Evolutionary conservation across 106 monocot genomes (phyloP).

Genomic region (Posidonia australis): DNA sequence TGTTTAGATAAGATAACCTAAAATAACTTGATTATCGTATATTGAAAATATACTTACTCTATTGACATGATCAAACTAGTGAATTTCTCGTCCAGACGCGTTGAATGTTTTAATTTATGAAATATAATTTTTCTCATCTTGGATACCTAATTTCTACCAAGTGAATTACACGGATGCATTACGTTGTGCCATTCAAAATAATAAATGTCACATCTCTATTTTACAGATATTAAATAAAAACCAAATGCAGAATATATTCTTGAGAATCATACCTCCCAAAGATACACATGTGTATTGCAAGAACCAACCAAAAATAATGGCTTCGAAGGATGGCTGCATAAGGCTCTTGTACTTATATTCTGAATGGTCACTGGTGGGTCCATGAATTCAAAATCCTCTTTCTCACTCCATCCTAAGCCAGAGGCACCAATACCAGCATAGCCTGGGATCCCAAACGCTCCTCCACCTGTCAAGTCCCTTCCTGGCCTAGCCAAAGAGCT

Average conservation of each 20-base stretch:
- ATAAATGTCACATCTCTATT: too few relatives aligned
- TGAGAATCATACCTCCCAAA: conserved; percentile 71
- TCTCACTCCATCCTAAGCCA: conserved; percentile 73
- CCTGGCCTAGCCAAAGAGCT: conserved; percentile 53
- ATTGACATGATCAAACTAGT: too few relatives aligned
- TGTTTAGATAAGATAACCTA: too few relatives aligned
- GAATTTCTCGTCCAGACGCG: too few relatives aligned
- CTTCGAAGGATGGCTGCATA: conserved; percentile 65
- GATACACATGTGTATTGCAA: conserved; percentile 72
- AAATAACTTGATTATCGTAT: too few relatives aligned
- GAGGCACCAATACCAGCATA: conserved; percentile 92
- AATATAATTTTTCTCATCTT: too few relatives aligned
- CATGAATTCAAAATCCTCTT: conserved; percentile 50
- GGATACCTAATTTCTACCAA: too few relatives aligned
- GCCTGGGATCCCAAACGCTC: conserved; percentile 88
- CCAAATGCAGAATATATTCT: not conserved
- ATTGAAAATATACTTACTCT: too few relatives aligned
- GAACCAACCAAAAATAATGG: conserved; percentile 89
- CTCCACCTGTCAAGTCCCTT: conserved; percentile 74
- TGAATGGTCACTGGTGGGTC: conserved; percentile 59
- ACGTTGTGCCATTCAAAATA: too few relatives aligned
- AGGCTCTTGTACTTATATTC: conserved; percentile 54
- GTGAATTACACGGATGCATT: too few relatives aligned
- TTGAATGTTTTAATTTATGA: too few relatives aligned
- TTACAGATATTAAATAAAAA: too few relatives aligned